These are phyloP conservation scores for Strobilomyces dryophilus DNA, from an alignment of 768 basidiomycete species.

Conservation along the genomic window DNA sequence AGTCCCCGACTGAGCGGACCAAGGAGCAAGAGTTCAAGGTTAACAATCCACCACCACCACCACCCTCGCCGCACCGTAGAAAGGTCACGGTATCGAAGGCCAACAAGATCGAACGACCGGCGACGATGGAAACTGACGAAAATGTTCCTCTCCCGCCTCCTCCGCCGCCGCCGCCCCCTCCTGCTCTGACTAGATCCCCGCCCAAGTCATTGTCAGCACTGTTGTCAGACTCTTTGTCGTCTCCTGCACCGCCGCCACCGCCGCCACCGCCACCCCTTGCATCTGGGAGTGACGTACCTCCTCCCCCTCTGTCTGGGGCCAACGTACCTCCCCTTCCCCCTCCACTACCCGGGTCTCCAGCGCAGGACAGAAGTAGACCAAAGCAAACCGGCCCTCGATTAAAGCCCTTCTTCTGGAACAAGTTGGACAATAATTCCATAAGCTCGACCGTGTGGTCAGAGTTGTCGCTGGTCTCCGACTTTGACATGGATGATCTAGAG, in stretches of 20 bases:
- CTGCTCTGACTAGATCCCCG: slow-evolving; percentile 20
- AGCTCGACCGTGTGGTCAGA: slow-evolving; percentile 70
- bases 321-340: slow-evolving; percentile 19
- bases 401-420: slow-evolving; percentile 92
- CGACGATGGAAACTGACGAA: slow-evolving; percentile 8
- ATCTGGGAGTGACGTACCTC: slow-evolving; percentile 4
- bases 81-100: slow-evolving; percentile 8
- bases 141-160: slow-evolving; percentile 25
- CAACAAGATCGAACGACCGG: slow-evolving; percentile 2
- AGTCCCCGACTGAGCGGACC: slow-evolving; percentile 47
- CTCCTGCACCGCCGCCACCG: slow-evolving; percentile 18
- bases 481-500: slow-evolving; percentile 71
- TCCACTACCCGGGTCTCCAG: slow-evolving; percentile 27
- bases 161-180: slow-evolving; percentile 20
- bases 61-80: slow-evolving; percentile 36
- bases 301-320: slow-evolving; percentile 23
- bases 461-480: slow-evolving; percentile 33
- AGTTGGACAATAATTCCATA: slow-evolving; percentile 46
- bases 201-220: no score
- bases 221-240: no score
- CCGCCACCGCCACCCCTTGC: slow-evolving; percentile 32
- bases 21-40: slow-evolving; percentile 70
- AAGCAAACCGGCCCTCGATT: slow-evolving; percentile 48
- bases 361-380: slow-evolving; percentile 29
- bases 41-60: slow-evolving; percentile 60